Conservation (phyloP, 1,284 basidiomycete species). For the Cutaneotrichosporon daszewskae region DNA sequence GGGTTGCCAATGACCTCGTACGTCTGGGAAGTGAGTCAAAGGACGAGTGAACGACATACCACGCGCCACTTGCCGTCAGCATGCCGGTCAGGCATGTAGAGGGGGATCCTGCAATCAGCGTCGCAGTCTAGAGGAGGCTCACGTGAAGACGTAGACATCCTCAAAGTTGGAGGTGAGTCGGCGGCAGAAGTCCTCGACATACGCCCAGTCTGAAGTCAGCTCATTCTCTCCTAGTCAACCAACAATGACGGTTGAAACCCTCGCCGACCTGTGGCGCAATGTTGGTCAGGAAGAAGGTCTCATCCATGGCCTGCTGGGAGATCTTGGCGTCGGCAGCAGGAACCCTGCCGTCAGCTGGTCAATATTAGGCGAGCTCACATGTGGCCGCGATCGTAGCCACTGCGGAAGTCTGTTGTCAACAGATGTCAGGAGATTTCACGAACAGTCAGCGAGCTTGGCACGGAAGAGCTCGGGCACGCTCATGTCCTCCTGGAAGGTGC, state of each 20-base stretch:
- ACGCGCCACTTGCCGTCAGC: constrained; percentile 90
- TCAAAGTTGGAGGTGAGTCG: constrained; percentile 76
- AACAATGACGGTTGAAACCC: constrained; percentile 95
- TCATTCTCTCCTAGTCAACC: constrained; percentile 21
- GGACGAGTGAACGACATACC: constrained; percentile 43
- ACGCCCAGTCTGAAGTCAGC: constrained; percentile 74
- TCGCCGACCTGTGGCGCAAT: constrained; percentile 97
- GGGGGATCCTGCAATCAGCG: constrained; percentile 56
- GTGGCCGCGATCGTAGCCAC: constrained; percentile 94
- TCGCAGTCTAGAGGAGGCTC: constrained; percentile 7
- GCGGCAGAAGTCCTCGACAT: constrained; percentile 92
- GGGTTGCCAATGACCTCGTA: constrained; percentile 92
- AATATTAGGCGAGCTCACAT: constrained; percentile 54
- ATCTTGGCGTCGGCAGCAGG: constrained; percentile 95
- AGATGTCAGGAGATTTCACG: constrained; percentile 5
- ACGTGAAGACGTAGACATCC: constrained; percentile 95
- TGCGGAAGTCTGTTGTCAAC: constrained; percentile 61
- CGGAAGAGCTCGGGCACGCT: constrained; percentile 73
- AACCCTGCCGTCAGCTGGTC: constrained; percentile 56
- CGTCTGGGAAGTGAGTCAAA: constrained; percentile 52
- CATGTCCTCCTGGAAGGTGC: constrained; percentile 80
- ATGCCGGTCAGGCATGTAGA: constrained; percentile 85
- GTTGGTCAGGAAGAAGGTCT: constrained; percentile 92
- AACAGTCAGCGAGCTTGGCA: constrained; percentile 72
- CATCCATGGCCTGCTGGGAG: constrained; percentile 81